Percentiles rank a stretch among this genome's conserved stretches.
Evolutionary conservation across 306 rosid species (phyloP).

Genomic region (Arachis hypogaea): DNA sequence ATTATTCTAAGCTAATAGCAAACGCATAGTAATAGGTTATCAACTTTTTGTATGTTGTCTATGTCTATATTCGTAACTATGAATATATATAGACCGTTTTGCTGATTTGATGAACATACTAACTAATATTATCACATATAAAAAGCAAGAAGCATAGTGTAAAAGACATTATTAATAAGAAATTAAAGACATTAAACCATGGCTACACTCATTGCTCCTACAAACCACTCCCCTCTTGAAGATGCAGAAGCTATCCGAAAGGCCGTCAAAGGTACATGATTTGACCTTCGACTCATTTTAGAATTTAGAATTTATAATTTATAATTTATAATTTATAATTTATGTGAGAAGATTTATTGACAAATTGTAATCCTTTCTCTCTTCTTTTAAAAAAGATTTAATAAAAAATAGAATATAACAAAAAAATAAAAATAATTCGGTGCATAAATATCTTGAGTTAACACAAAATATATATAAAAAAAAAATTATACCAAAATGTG

Average conservation of each 20-base stretch:
- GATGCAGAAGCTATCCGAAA: constrained; percentile 71
- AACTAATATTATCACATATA: background rate
- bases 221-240: constrained; percentile 48
- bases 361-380: too few relatives aligned
- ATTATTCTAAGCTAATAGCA: background rate
- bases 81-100: background rate
- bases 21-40: background rate
- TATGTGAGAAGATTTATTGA: too few relatives aligned
- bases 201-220: constrained; percentile 59
- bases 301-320: background rate
- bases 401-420: too few relatives aligned
- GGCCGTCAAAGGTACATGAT: constrained; percentile 55
- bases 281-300: background rate
- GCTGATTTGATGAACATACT: background rate
- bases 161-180: background rate
- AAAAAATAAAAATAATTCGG: too few relatives aligned
- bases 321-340: too few relatives aligned
- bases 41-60: too few relatives aligned
- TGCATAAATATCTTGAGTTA: too few relatives aligned
- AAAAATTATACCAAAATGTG: too few relatives aligned
- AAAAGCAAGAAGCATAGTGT: background rate
- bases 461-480: too few relatives aligned
- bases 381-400: too few relatives aligned
- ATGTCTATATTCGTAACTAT: background rate
- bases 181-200: constrained; percentile 31